Evolutionary conservation across 2,329 filamentous ascomycete genomes (phyloP).

Genomic region (Penicillium sp.): DNA sequence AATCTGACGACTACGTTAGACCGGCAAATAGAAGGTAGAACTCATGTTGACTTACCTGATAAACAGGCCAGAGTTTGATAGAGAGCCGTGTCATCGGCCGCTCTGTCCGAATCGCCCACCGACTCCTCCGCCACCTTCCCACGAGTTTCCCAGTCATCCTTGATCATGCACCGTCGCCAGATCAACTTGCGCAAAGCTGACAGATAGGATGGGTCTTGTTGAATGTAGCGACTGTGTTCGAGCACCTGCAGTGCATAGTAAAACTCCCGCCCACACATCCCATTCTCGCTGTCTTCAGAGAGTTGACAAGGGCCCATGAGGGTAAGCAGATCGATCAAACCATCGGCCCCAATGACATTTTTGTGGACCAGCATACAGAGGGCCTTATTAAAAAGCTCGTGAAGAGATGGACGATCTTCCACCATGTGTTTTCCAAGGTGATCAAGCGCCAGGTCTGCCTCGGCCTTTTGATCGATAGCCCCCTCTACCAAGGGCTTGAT

Average conservation of each 20-base stretch:
- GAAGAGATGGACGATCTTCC: conserved; percentile 60
- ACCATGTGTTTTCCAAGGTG: conserved; percentile 52
- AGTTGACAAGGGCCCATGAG: conserved; percentile 57
- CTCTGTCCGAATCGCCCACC: conserved; percentile 60
- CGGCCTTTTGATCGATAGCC: conserved; percentile 74
- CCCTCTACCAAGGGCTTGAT: conserved; percentile 61
- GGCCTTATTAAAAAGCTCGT: conserved; percentile 63
- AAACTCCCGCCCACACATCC: conserved; percentile 58
- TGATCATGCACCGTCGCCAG: conserved; percentile 80
- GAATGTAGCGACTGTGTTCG: conserved; percentile 51
- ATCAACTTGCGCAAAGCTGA: conserved; percentile 46
- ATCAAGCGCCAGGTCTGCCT: conserved; percentile 68
- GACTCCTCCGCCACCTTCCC: conserved; percentile 71
- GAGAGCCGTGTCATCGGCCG: conserved; percentile 60
- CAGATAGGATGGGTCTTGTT: conserved; percentile 40
- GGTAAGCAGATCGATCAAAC: conserved; percentile 63
- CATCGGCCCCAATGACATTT: conserved; percentile 55
- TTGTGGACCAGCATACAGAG: conserved; percentile 66
- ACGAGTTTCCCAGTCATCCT: conserved; percentile 76
- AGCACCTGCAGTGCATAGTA: conserved; percentile 61
- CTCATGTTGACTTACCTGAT: conserved; percentile 39
- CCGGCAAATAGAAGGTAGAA: not conserved
- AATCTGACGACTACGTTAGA: conserved; percentile 15
- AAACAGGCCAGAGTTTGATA: conserved; percentile 63
- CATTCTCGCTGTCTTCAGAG: conserved; percentile 43